A percentile compares a stretch with the other conserved stretches of the same genome.
Conservation (phyloP, 169 alveolate species). For the Plasmodium vinckei region DNA sequence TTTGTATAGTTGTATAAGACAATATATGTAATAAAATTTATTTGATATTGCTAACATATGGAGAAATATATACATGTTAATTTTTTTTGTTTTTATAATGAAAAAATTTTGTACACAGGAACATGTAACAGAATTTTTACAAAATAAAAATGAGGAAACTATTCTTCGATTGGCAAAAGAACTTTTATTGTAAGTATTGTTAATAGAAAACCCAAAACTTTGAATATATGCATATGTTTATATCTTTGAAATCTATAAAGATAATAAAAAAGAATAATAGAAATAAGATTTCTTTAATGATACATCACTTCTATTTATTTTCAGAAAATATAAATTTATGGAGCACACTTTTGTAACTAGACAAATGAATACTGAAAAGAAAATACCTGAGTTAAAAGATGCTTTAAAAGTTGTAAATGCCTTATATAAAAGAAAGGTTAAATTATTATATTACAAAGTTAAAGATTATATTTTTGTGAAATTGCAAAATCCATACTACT, state of each 20-base stretch:
- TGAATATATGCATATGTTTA: slow-evolving; percentile 8
- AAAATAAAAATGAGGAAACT: slow-evolving; percentile 74
- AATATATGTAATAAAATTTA: not conserved
- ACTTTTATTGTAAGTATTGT: slow-evolving; percentile 55
- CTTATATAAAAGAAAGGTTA: slow-evolving; percentile 70
- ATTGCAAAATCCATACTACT: not conserved
- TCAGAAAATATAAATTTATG: slow-evolving; percentile 85
- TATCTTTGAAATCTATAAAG: not conserved
- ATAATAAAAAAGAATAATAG: not conserved
- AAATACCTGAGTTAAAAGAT: slow-evolving; percentile 85
- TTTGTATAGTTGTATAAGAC: not conserved
- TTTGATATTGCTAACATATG: too few species aligned
- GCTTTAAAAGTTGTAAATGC: slow-evolving; percentile 78
- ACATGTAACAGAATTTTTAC: slow-evolving; percentile 67
- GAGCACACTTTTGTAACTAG: slow-evolving; percentile 82
- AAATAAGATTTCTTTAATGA: not conserved
- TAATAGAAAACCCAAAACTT: not conserved
- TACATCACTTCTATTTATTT: not conserved
- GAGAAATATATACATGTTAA: too few species aligned
- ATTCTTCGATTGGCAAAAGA: slow-evolving; percentile 71
- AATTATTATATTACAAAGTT: not conserved
- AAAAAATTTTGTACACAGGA: slow-evolving; percentile 33
- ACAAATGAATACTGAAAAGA: slow-evolving; percentile 78
- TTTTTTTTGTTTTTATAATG: slow-evolving; percentile 1
- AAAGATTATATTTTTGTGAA: slow-evolving; percentile 1